A percentile compares a stretch with the other conserved stretches of the same genome.
Conservation (phyloP, 805 yeast species). For the Nakazawaea peltata region DNA sequence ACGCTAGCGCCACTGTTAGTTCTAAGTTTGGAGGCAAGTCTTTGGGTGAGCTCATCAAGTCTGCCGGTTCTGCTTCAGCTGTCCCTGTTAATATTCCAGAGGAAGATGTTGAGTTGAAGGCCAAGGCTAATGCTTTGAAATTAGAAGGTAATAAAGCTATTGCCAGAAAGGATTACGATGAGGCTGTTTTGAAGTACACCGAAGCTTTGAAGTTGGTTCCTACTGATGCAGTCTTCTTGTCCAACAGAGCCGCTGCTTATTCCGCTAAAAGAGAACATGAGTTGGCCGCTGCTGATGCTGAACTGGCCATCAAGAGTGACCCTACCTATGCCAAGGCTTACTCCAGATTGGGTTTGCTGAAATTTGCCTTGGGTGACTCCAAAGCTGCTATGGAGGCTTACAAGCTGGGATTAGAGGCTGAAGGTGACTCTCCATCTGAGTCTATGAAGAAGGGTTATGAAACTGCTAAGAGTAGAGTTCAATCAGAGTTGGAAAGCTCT, state of each 20-base stretch:
- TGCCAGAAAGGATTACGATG: slow-evolving; percentile 63
- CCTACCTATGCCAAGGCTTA: slow-evolving; percentile 86
- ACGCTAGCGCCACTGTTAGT: slow-evolving; percentile 25
- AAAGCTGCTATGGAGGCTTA: slow-evolving; percentile 88
- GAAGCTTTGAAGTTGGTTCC: slow-evolving; percentile 68
- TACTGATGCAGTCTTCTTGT: slow-evolving; percentile 72
- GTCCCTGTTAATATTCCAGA: slow-evolving; percentile 35
- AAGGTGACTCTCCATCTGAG: slow-evolving; percentile 77
- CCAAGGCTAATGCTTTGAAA: slow-evolving; percentile 79
- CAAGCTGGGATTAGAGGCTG: slow-evolving; percentile 76
- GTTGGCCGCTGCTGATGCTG: slow-evolving; percentile 77
- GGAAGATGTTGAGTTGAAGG: slow-evolving; percentile 46
- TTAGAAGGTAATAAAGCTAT: slow-evolving; percentile 84
- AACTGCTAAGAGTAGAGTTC: slow-evolving; percentile 83
- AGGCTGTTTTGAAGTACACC: slow-evolving; percentile 72
- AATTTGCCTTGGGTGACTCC: slow-evolving; percentile 89
- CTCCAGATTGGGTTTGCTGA: slow-evolving; percentile 90
- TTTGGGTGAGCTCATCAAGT: slow-evolving; percentile 35
- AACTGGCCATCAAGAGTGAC: slow-evolving; percentile 69
- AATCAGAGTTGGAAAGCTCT: slow-evolving; percentile 53
- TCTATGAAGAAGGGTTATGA: slow-evolving; percentile 92
- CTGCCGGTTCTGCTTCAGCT: slow-evolving; percentile 15
- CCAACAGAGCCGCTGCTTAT: slow-evolving; percentile 96
- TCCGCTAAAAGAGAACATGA: slow-evolving; percentile 70
- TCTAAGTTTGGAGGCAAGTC: slow-evolving; percentile 38